A percentile compares a stretch with the other conserved stretches of the same genome.
Conservation (phyloP, 2,329 filamentous ascomycete species). For the Sordariomycetes sp. region DNA sequence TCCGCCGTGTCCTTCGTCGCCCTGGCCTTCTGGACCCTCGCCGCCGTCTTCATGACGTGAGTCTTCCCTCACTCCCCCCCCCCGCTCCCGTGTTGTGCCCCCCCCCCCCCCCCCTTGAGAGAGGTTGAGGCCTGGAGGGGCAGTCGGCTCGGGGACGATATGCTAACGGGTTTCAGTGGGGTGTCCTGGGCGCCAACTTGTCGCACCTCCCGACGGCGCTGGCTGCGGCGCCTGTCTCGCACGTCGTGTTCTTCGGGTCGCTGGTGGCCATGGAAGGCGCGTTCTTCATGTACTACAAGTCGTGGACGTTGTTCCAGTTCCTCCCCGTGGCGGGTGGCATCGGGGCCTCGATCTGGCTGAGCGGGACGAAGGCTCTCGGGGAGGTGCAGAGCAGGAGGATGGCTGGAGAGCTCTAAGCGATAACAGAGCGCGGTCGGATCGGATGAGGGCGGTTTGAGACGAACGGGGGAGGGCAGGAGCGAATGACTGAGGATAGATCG, state of each 20-base stretch:
- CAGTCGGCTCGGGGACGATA: neutral
- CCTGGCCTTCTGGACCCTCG: too few relatives aligned
- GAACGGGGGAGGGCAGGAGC: neutral
- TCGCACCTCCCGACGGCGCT: slow-evolving; percentile 69
- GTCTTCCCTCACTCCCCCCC: too few relatives aligned
- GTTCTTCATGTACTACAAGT: slow-evolving; percentile 90
- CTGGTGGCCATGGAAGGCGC: slow-evolving; percentile 80
- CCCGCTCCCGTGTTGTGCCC: too few relatives aligned
- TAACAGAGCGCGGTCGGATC: neutral
- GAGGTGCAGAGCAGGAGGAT: slow-evolving; percentile 86
- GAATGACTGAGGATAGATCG: neutral
- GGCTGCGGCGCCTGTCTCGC: slow-evolving; percentile 65
- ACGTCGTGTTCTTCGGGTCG: slow-evolving; percentile 77
- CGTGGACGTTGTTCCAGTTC: slow-evolving; percentile 85
- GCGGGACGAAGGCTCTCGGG: slow-evolving; percentile 78
- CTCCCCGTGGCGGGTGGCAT: slow-evolving; percentile 63
- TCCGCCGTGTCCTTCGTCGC: too few relatives aligned
- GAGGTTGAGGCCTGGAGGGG: neutral
- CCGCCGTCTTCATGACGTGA: too few relatives aligned
- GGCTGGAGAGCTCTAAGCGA: slow-evolving; percentile 52
- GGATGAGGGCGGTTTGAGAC: neutral
- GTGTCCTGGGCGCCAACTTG: slow-evolving; percentile 71
- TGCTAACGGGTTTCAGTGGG: slow-evolving; percentile 48
- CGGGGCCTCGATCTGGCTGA: slow-evolving; percentile 65
- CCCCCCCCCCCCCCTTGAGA: neutral